These are phyloP conservation scores for Fusarium sp. DNA, from an alignment of 2,329 filamentous ascomycete genomes.

Conservation along the genomic window DNA sequence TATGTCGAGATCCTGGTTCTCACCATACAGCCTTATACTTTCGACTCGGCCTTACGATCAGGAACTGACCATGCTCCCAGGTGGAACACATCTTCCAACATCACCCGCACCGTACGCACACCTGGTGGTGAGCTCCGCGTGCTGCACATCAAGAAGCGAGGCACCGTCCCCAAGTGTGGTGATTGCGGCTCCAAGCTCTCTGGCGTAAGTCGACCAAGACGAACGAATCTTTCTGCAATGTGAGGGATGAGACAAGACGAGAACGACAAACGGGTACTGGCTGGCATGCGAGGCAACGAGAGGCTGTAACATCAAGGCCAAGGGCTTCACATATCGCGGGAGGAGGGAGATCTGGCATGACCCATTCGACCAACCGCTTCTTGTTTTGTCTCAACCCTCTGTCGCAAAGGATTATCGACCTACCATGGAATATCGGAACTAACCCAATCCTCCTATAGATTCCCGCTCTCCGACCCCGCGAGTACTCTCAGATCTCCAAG, in stretches of 20 bases:
- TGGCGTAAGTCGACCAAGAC: slow-evolving; percentile 79
- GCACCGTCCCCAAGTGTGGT: slow-evolving; percentile 98
- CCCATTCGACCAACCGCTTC: background rate
- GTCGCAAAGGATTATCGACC: slow-evolving; percentile 13
- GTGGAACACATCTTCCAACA: slow-evolving; percentile 90
- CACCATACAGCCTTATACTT: slow-evolving; percentile 8
- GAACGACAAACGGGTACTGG: slow-evolving; percentile 12
- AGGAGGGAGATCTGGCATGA: background rate
- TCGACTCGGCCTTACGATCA: slow-evolving; percentile 19
- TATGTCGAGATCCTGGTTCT: slow-evolving; percentile 4
- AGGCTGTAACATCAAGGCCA: background rate
- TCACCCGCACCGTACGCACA: slow-evolving; percentile 94
- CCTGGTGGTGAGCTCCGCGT: slow-evolving; percentile 95
- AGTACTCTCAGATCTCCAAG: slow-evolving; percentile 97
- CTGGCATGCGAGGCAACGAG: slow-evolving; percentile 1
- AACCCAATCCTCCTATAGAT: slow-evolving; percentile 64
- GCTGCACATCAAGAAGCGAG: slow-evolving; percentile 99
- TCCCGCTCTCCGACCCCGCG: slow-evolving; percentile 96
- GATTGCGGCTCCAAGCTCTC: slow-evolving; percentile 98
- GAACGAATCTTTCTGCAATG: slow-evolving; percentile 25
- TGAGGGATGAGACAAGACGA: slow-evolving; percentile 30
- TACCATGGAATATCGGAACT: slow-evolving; percentile 22
- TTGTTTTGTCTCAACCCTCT: slow-evolving; percentile 9
- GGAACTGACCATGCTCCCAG: slow-evolving; percentile 58
- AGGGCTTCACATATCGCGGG: background rate